Evolutionary conservation across 176 grass and related monocot species (phyloP).

Genomic region (Rhynchospora pubera): DNA sequence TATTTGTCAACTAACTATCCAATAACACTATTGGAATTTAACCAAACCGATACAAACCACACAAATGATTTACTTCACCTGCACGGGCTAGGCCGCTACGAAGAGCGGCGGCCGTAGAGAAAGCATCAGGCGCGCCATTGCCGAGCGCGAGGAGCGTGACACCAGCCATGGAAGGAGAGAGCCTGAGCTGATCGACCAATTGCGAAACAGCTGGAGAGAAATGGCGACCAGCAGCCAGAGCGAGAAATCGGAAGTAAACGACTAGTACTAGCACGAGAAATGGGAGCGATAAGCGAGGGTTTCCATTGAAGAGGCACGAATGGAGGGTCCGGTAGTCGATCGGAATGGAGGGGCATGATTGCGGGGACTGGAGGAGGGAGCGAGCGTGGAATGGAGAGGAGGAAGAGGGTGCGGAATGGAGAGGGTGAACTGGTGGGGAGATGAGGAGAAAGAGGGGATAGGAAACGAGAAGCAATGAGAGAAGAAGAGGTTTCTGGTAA

Average conservation of each 20-base stretch:
- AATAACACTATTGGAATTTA: not conserved
- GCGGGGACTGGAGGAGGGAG: not conserved
- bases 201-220: conserved; percentile 65
- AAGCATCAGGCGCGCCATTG: conserved; percentile 77
- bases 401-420: conserved; percentile 9
- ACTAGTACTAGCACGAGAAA: conserved; percentile 39
- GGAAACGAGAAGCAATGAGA: not conserved
- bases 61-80: not conserved
- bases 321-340: conserved; percentile 66
- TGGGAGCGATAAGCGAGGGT: conserved; percentile 47
- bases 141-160: conserved; percentile 91
- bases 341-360: not conserved
- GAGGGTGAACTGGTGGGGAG: not conserved
- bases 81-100: conserved; percentile 36
- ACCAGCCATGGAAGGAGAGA: conserved; percentile 80
- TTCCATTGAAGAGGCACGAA: conserved; percentile 36
- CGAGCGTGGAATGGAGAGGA: conserved; percentile 20
- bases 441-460: conserved; percentile 20
- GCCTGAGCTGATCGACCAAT: conserved; percentile 48
- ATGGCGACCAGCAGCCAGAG: conserved; percentile 35
- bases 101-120: conserved; percentile 69
- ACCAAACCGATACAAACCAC: not conserved
- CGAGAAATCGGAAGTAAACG: conserved; percentile 70
- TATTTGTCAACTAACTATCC: not conserved
- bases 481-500: not conserved